These are phyloP conservation scores for Naganishia sp. DNA, from an alignment of 1,284 basidiomycete species.

Conservation along the genomic window DNA sequence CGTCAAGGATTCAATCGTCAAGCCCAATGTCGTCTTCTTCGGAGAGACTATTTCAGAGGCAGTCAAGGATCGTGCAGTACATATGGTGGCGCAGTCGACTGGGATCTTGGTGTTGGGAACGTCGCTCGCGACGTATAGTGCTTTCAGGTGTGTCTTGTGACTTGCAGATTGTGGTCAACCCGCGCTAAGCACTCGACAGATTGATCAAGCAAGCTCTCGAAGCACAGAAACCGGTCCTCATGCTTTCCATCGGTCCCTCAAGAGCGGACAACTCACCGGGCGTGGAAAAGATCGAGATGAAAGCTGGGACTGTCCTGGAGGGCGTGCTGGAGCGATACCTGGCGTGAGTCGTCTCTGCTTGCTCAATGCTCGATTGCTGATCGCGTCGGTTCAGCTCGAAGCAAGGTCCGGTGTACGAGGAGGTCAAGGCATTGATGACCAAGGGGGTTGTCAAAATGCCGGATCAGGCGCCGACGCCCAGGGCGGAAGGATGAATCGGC, in stretches of 20 bases:
- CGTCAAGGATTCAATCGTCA: constrained; percentile 59
- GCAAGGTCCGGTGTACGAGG: constrained; percentile 43
- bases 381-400: constrained; percentile 13
- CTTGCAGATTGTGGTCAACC: neutral
- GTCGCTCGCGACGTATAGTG: constrained; percentile 87
- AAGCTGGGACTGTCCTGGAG: constrained; percentile 67
- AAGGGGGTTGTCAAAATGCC: constrained; percentile 44
- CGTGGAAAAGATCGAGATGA: constrained; percentile 73
- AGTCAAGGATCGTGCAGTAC: constrained; percentile 70
- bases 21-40: constrained; percentile 84
- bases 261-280: constrained; percentile 73
- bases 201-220: constrained; percentile 78
- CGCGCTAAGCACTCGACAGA: constrained; percentile 49
- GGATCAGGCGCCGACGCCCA: constrained; percentile 7
- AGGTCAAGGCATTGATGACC: constrained; percentile 43
- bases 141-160: constrained; percentile 64
- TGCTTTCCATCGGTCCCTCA: constrained; percentile 82
- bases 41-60: constrained; percentile 73
- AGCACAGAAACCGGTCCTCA: constrained; percentile 70
- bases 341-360: constrained; percentile 37
- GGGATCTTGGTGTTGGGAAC: constrained; percentile 79
- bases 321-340: constrained; percentile 56
- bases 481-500: constrained; percentile 10
- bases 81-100: constrained; percentile 64
- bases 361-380: constrained; percentile 12